Evolutionary conservation across 306 rosid genomes (phyloP).

Genomic region (Herpetospermum pedunculosum): DNA sequence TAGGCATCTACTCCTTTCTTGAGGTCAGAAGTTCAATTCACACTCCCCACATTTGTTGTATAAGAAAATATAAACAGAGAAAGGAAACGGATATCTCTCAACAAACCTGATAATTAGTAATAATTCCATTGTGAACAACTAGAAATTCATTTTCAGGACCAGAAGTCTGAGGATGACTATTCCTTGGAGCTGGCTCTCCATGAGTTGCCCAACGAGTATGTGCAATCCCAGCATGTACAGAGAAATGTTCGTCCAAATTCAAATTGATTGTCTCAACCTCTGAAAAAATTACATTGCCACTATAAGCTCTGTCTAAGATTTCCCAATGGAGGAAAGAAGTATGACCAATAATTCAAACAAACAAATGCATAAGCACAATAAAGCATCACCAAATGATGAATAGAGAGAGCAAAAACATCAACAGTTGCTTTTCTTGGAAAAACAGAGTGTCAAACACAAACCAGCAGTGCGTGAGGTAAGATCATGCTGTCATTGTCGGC

Average conservation of each 20-base stretch:
- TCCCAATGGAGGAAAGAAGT: background rate
- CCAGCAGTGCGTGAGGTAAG: background rate
- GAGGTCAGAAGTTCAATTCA: background rate
- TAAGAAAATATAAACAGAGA: background rate
- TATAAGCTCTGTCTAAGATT: background rate
- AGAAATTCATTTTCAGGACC: conserved; percentile 66
- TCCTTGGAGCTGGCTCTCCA: conserved; percentile 88
- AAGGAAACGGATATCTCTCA: background rate
- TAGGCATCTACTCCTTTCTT: background rate
- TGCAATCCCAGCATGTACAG: conserved; percentile 77
- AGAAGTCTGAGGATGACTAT: conserved; percentile 91
- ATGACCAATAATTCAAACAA: background rate
- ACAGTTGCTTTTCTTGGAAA: background rate
- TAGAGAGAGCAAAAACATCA: background rate
- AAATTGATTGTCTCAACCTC: conserved; percentile 53
- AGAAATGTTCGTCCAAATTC: conserved; percentile 56
- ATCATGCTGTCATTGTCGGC: conserved; percentile 6
- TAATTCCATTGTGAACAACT: conserved; percentile 88
- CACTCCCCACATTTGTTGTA: background rate
- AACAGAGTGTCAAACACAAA: background rate
- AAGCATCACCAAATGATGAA: background rate
- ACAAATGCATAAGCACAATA: background rate
- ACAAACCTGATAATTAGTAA: conserved; percentile 83
- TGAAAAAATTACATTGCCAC: conserved; percentile 18
- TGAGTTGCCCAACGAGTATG: conserved; percentile 99